These are phyloP conservation scores for Leishmania braziliensis DNA, from an alignment of 208 protist species.

Conservation along the genomic window DNA sequence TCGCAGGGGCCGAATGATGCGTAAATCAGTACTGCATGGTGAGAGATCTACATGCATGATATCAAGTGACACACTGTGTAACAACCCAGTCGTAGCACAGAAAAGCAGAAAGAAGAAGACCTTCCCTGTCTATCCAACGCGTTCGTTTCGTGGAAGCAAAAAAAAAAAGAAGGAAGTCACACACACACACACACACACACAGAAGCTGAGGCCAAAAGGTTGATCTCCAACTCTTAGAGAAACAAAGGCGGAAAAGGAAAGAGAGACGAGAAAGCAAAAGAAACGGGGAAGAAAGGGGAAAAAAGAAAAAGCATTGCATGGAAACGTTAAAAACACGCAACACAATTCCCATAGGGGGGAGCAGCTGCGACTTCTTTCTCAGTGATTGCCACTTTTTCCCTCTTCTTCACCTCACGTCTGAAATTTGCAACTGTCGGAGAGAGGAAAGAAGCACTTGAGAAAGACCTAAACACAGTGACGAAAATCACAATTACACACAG, in stretches of 20 bases:
- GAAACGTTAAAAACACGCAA: not conserved
- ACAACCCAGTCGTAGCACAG: not conserved
- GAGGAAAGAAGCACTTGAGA: not conserved
- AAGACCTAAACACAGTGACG: not conserved
- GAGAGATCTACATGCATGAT: not conserved
- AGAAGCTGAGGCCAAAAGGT: not conserved
- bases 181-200: no score
- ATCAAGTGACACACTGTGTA: not conserved
- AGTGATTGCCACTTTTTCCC: not conserved
- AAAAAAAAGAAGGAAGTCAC: not conserved
- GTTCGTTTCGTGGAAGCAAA: not conserved
- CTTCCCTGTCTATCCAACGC: not conserved
- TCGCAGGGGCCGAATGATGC: not conserved
- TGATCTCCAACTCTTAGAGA: not conserved
- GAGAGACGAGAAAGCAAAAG: not conserved
- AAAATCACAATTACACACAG: not conserved
- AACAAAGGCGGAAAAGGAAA: not conserved
- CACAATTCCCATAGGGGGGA: not conserved
- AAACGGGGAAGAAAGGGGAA: not conserved
- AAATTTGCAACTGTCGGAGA: not conserved
- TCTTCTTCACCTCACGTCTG: not conserved
- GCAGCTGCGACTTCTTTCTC: not conserved
- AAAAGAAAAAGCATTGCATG: not conserved
- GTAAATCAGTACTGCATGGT: not conserved
- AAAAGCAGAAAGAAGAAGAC: not conserved